Evolutionary conservation across 306 rosid genomes (phyloP), one percentile per base, ranked within the genome.

Genomic region (Adenanthera pavonina): DNA sequence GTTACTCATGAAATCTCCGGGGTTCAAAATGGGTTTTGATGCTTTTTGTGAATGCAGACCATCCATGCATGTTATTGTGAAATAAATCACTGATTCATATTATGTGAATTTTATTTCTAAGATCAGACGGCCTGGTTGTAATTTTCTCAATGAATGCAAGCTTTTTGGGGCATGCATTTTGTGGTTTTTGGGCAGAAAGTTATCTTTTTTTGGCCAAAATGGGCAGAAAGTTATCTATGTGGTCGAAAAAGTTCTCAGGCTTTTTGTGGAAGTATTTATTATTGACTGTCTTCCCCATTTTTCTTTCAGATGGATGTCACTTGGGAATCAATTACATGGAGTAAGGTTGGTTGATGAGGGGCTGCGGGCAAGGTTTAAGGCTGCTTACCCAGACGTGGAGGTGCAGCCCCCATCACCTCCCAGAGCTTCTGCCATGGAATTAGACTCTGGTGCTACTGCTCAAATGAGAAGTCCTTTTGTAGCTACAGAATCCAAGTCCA

Each of bases 341-440:
- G 99, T 84, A 36, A 88, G 99, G 77, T 83, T 96, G 75, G 99
- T 96, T 11, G 98, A 96, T 15, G 98, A 96, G 79, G 99, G 99
- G 30, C 89, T 96, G 76, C 89, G 97, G 13, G 99, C 98, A 75
- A 87, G 98, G 85, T 96, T 96, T 49, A 96, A 96, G 90, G 99
- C 99, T 65, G 98, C 99, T 72, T 96, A 96, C 71, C 98, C 98
- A 6, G 98, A 92, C 30, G 94, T 93, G 75, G 97, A 96, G 89
- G 98, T 96, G 75, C 97, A 93, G 79, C 99, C 98, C 4, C 8
- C 90, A 36, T 96, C 99, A 56, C 99, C 99, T 72, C 94, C 97
- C 40, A 86, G 98, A 80, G 82, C 92, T 82, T 89, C 97, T 54
- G 87, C 94, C 0, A 92, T 92, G 97, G 98, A 95, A 69, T 75